Percentiles rank a stretch among this genome's conserved stretches.
Evolutionary conservation across 371 early-diverging fungal species (phyloP).

Genomic region (Vittaforma corneae): DNA sequence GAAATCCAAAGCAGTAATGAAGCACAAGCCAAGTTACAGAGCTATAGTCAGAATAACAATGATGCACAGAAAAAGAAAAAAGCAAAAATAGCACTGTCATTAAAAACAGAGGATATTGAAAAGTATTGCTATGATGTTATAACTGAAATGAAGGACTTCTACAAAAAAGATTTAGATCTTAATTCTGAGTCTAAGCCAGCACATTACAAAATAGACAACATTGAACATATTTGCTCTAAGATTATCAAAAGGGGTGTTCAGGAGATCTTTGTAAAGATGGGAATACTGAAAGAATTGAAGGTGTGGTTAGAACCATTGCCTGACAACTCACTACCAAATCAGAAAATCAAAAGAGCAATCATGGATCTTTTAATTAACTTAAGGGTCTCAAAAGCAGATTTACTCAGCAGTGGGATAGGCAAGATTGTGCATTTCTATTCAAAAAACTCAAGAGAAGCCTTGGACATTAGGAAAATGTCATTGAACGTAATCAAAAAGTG

Average conservation of each 20-base stretch:
- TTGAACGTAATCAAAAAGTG: slow-evolving; percentile 65
- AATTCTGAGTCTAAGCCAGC: slow-evolving; percentile 68
- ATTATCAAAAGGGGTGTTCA: slow-evolving; percentile 63
- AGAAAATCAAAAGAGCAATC: slow-evolving; percentile 75
- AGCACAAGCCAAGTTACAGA: neutral
- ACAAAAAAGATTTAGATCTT: slow-evolving; percentile 66
- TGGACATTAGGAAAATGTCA: slow-evolving; percentile 66
- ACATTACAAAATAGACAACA: slow-evolving; percentile 68
- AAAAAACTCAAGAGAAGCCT: slow-evolving; percentile 70
- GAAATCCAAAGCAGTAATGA: slow-evolving; percentile 1
- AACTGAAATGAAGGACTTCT: slow-evolving; percentile 69
- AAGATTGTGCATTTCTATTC: slow-evolving; percentile 81
- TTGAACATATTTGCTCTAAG: slow-evolving; percentile 63
- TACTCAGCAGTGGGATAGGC: slow-evolving; percentile 76
- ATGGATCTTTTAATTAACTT: slow-evolving; percentile 66
- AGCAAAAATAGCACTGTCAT: neutral
- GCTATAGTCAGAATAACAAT: neutral
- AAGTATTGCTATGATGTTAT: slow-evolving; percentile 10
- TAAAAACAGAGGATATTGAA: neutral
- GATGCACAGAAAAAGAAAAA: slow-evolving; percentile 1
- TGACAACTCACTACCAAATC: slow-evolving; percentile 78
- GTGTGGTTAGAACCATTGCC: slow-evolving; percentile 87
- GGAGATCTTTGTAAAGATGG: slow-evolving; percentile 64
- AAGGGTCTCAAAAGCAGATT: slow-evolving; percentile 70
- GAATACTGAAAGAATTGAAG: slow-evolving; percentile 71